A percentile compares a stretch with the other conserved stretches of the same genome.
Conservation (phyloP, 257 asterid species). For the Solanum etuberosum region DNA sequence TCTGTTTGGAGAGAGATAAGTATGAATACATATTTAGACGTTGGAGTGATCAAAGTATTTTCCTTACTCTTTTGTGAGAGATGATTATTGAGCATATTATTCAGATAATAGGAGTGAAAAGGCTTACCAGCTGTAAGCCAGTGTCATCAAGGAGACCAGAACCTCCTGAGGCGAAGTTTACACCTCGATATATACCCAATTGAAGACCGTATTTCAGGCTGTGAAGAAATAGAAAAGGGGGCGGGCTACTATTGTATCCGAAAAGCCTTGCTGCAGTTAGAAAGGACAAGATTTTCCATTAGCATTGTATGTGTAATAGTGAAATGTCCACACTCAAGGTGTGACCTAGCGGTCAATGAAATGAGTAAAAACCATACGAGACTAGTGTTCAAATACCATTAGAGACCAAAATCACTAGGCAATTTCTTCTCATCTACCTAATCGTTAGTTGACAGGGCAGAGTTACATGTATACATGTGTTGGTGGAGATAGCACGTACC, state of each 20-base stretch:
- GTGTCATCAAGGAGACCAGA: conserved; percentile 64
- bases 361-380: neutral
- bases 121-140: conserved; percentile 29
- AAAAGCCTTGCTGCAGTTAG: conserved; percentile 41
- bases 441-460: neutral
- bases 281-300: neutral
- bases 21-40: neutral
- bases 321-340: neutral
- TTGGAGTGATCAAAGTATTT: neutral
- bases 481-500: neutral
- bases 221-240: conserved; percentile 41
- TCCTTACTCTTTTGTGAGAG: neutral
- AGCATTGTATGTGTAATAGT: neutral
- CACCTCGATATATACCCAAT: conserved; percentile 35
- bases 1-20: conserved; percentile 17
- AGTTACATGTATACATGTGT: neutral
- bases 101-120: neutral
- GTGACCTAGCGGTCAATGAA: neutral
- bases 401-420: neutral
- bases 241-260: conserved; percentile 61
- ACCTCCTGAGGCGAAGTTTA: conserved; percentile 74
- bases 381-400: neutral
- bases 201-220: conserved; percentile 20
- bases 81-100: neutral
- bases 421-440: neutral